Evolutionary conservation across 805 yeast species (phyloP), one percentile per base, ranked within the genome.

Genomic region (Hanseniaspora meyeri): DNA sequence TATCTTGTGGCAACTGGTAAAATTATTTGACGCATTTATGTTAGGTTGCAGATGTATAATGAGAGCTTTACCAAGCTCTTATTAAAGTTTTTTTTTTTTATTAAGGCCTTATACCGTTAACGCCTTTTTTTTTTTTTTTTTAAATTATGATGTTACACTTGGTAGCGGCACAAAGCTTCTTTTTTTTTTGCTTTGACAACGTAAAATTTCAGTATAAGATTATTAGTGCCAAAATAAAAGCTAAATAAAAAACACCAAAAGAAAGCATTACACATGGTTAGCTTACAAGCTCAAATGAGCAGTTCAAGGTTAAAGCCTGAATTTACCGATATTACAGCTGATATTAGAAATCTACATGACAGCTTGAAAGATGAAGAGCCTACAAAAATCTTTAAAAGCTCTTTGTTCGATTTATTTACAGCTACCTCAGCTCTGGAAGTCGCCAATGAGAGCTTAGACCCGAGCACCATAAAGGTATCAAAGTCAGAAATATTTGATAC

Each of bases 381-480:
- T 40, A 83, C 82, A 36, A 73, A 76, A 49, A 80, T 91, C 19
- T 78, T 79, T 4, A 80, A 80, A 62, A 74, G 78, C 10, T 76
- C 79, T 0, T 69, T 70, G 31, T 87, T 88, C 69, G 78, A 81
- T 55, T 73, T 91, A 48, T 73, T 84, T 59, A 88, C 87, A 62
- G 95, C 96, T 0, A 86, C 96, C 1, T 82, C 90, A 61, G 95
- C 97, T 0, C 71, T 88, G 59, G 97, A 90, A 66, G 76, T 83
- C 14, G 74, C 81, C 57, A 87, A 87, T 65, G 72, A 74, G 11
- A 79, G 78, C 60, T 73, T 91, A 62, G 98, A 91, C 66, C 81
- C 96, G 0, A 88, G 91, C 1, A 63, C 85, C 55, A 74, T 86
- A n/a, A 63, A 68, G 32, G 60, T 63, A 0, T 76, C 69, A 2